Evolutionary conservation across 2,329 filamentous ascomycete species (phyloP).

Genomic region (Pseudohalonectria lignicola): DNA sequence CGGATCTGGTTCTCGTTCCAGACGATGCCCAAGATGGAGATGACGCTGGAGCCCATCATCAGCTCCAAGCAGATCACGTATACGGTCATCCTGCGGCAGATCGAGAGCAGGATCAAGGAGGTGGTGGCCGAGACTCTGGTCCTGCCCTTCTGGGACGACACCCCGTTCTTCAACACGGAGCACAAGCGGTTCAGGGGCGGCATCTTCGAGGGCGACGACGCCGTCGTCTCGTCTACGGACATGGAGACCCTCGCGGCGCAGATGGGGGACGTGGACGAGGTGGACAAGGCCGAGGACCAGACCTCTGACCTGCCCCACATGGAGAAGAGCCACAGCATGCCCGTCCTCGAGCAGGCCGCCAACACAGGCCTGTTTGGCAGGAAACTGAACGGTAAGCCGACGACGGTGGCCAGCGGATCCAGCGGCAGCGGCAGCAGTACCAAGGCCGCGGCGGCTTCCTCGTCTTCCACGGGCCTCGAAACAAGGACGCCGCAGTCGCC

Average conservation of each 20-base stretch:
- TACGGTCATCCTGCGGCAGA: constrained; percentile 79
- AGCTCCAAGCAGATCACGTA: constrained; percentile 94
- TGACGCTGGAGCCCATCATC: constrained; percentile 91
- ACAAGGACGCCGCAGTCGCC: constrained; percentile 26
- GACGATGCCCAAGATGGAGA: constrained; percentile 84
- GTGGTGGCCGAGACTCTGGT: constrained; percentile 89
- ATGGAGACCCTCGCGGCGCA: constrained; percentile 24
- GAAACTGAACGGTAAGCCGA: constrained; percentile 27
- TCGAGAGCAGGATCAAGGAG: constrained; percentile 90
- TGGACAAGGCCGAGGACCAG: constrained; percentile 30
- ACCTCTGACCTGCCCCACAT: constrained; percentile 28
- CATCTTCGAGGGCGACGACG: constrained; percentile 55
- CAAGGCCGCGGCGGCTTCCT: constrained; percentile 16
- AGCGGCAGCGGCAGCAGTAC: constrained; percentile 9
- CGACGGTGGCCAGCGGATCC: constrained; percentile 4
- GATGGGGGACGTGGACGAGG: constrained; percentile 35
- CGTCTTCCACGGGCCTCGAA: constrained; percentile 38
- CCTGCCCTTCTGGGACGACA: constrained; percentile 90
- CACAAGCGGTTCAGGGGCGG: constrained; percentile 74
- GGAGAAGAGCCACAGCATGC: constrained; percentile 45
- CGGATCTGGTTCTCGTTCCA: constrained; percentile 94
- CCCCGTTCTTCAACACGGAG: constrained; percentile 77
- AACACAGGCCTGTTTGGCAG: constrained; percentile 36
- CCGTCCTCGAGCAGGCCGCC: constrained; percentile 24
- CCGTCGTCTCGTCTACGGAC: constrained; percentile 24